phyloP scores from a whole-genome alignment of 768 basidiomycete genomes.

The Strobilomyces dryophilus region DNA sequence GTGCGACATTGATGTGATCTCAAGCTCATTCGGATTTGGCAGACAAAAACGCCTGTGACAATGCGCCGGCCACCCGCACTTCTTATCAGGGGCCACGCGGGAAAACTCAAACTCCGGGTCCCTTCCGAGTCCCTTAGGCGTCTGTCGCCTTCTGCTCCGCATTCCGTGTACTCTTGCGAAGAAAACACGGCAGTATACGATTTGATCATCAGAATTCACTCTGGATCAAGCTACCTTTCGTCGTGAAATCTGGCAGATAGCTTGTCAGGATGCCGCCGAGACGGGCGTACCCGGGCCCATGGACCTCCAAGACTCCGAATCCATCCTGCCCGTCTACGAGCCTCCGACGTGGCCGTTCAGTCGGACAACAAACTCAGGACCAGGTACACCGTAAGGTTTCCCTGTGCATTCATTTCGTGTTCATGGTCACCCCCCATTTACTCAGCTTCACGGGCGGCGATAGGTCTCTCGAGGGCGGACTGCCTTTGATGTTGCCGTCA shows the following conservation, averaged over 20 bases:
- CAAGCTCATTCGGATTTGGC: background rate
- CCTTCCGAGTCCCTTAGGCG: background rate
- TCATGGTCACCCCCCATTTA: background rate
- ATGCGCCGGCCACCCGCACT: too few relatives aligned
- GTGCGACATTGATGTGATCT: background rate
- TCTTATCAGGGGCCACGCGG: too few relatives aligned
- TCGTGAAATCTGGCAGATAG: constrained; percentile 21
- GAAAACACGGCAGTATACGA: background rate
- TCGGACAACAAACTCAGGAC: background rate
- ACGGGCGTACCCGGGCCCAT: background rate
- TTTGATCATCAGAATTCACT: background rate
- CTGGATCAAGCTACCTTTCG: constrained; percentile 15
- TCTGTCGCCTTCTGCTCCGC: background rate
- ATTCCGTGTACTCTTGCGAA: background rate
- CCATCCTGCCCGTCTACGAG: constrained; percentile 23
- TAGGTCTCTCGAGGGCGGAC: constrained; percentile 7
- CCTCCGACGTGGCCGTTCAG: background rate
- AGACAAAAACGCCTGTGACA: too few relatives aligned
- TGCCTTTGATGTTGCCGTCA: constrained; percentile 6
- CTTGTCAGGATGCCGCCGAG: constrained; percentile 15
- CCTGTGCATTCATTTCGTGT: background rate
- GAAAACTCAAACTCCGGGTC: background rate
- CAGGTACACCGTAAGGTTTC: constrained; percentile 2
- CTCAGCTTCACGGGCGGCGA: background rate
- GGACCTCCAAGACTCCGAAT: constrained; percentile 7